Conservation (phyloP, 2,329 filamentous ascomycete species). For the Canariomyces notabilis region DNA sequence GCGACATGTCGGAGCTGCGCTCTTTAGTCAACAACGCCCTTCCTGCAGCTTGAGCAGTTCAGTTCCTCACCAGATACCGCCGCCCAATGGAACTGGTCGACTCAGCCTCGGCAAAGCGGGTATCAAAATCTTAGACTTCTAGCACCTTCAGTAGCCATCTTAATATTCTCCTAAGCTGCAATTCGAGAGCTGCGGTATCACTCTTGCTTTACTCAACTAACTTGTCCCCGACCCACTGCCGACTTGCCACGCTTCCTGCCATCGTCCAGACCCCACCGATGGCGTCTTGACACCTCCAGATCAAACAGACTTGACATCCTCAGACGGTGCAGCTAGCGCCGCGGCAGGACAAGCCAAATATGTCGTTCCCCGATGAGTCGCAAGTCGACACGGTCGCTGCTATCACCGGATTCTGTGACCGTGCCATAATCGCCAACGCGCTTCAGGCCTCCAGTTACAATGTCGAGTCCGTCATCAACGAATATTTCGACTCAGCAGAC, state of each 20-base stretch:
- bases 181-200: neutral
- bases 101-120: no score
- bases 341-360: conserved; percentile 3
- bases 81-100: no score
- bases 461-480: conserved; percentile 44
- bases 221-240: neutral
- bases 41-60: neutral
- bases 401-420: conserved; percentile 10
- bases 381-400: conserved; percentile 8
- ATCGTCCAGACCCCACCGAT: conserved; percentile 1
- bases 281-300: conserved; percentile 2
- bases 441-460: conserved; percentile 42
- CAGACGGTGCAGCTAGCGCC: conserved; percentile 1
- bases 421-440: conserved; percentile 11
- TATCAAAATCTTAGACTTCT: no score
- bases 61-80: neutral
- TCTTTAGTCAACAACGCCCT: neutral
- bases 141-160: neutral
- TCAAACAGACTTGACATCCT: neutral
- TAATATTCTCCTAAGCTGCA: neutral
- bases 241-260: neutral
- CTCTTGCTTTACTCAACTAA: neutral
- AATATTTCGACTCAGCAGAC: conserved; percentile 47
- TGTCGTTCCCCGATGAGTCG: conserved; percentile 7
- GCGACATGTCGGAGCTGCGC: neutral